Evolutionary conservation across 148 eudicot species (phyloP).

Genomic region (Cornus florida): DNA sequence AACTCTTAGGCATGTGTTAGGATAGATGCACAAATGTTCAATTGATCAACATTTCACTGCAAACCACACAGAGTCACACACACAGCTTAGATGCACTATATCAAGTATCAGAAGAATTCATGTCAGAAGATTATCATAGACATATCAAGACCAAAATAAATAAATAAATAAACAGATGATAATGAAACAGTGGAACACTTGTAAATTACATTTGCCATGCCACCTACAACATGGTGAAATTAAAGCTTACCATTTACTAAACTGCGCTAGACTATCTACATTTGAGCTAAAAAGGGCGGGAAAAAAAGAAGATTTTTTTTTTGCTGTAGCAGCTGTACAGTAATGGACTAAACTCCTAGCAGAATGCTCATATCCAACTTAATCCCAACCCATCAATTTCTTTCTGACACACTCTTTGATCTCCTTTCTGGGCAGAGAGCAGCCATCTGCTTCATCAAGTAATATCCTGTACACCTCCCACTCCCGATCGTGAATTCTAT

Average conservation of each 20-base stretch:
- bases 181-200: neutral
- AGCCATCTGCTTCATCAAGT: conserved; percentile 48
- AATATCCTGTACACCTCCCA: conserved; percentile 64
- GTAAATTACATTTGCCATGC: neutral
- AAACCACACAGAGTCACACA: no score
- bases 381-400: conserved; percentile 56
- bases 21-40: no score
- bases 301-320: neutral
- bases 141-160: no score
- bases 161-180: no score
- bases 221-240: neutral
- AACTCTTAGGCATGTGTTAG: no score
- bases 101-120: no score
- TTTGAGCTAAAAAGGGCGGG: neutral
- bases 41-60: no score
- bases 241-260: neutral
- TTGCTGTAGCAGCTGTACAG: conserved; percentile 6
- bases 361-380: neutral
- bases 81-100: no score
- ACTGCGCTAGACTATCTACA: conserved; percentile 12
- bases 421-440: conserved; percentile 37
- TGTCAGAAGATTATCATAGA: no score
- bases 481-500: conserved; percentile 50
- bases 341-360: neutral
- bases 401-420: conserved; percentile 49